These are phyloP conservation scores for Crataegus laevigata DNA, from an alignment of 306 rosid genomes.

Conservation along the genomic window DNA sequence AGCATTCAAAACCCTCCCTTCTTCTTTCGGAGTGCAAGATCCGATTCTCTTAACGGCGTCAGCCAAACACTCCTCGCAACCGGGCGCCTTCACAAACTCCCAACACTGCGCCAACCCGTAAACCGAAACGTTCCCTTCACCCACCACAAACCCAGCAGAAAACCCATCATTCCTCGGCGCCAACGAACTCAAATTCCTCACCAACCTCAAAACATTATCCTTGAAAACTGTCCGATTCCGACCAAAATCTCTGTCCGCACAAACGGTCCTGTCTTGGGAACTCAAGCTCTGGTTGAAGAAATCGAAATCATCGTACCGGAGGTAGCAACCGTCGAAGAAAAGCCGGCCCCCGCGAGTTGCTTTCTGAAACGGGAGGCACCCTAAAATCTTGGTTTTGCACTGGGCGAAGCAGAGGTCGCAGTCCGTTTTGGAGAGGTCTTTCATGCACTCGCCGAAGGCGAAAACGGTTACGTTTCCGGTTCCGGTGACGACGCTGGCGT, in stretches of 20 bases:
- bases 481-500: slow-evolving; percentile 37
- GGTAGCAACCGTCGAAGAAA: slow-evolving; percentile 58
- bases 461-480: slow-evolving; percentile 37
- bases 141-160: slow-evolving; percentile 32
- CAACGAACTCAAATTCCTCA: slow-evolving; percentile 37
- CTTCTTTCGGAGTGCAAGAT: slow-evolving; percentile 43
- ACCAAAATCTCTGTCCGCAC: slow-evolving; percentile 16
- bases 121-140: slow-evolving; percentile 27
- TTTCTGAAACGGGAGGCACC: slow-evolving; percentile 55
- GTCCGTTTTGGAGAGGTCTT: slow-evolving; percentile 43
- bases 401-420: slow-evolving; percentile 58
- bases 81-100: slow-evolving; percentile 35
- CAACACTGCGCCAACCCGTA: slow-evolving; percentile 80
- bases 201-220: slow-evolving; percentile 37
- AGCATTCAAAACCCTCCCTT: slow-evolving; percentile 58
- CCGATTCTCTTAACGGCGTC: slow-evolving; percentile 27
- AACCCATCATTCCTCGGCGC: slow-evolving; percentile 48
- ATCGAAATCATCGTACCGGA: slow-evolving; percentile 45
- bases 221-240: slow-evolving; percentile 22
- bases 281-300: slow-evolving; percentile 44
- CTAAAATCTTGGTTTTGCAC: slow-evolving; percentile 49
- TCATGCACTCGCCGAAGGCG: slow-evolving; percentile 62
- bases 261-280: slow-evolving; percentile 28
- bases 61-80: slow-evolving; percentile 40
- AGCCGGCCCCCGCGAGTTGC: slow-evolving; percentile 45